phyloP scores from a whole-genome alignment of 1,284 basidiomycete genomes.

The Marasmius sp. region DNA sequence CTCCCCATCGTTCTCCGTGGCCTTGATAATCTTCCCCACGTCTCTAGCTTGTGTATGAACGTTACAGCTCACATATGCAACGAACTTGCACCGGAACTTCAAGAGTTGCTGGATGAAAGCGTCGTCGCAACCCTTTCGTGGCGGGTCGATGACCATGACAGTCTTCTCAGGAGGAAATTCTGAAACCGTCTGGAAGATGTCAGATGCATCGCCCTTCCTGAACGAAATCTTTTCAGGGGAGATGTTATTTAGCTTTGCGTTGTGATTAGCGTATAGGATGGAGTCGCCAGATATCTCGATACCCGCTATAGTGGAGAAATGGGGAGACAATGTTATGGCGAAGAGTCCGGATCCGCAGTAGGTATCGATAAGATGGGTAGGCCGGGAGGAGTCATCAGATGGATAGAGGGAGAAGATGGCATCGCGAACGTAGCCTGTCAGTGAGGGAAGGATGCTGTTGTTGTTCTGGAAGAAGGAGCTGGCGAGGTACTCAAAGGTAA shows the following conservation, averaged over 20 bases:
- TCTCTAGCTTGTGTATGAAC: slow-evolving; percentile 87
- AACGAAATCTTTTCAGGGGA: slow-evolving; percentile 53
- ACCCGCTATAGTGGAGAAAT: slow-evolving; percentile 82
- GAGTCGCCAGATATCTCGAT: slow-evolving; percentile 84
- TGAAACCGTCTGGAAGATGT: slow-evolving; percentile 66
- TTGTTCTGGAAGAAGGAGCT: slow-evolving; percentile 98
- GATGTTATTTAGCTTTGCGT: slow-evolving; percentile 76
- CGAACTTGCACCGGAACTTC: slow-evolving; percentile 63
- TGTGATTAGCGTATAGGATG: slow-evolving; percentile 79
- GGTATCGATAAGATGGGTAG: slow-evolving; percentile 87
- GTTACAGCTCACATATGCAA: slow-evolving; percentile 95
- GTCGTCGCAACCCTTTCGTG: slow-evolving; percentile 87
- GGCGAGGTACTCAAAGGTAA: slow-evolving; percentile 86
- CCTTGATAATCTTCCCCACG: slow-evolving; percentile 67
- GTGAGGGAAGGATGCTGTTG: slow-evolving; percentile 84
- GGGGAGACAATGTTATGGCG: slow-evolving; percentile 81
- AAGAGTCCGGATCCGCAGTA: slow-evolving; percentile 94
- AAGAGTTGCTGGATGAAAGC: slow-evolving; percentile 81
- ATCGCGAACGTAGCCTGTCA: slow-evolving; percentile 81
- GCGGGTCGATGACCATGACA: slow-evolving; percentile 83
- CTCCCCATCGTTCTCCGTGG: slow-evolving; percentile 38
- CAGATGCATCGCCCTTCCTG: slow-evolving; percentile 67
- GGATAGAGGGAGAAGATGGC: slow-evolving; percentile 57
- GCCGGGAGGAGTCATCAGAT: slow-evolving; percentile 24
- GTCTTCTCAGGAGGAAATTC: slow-evolving; percentile 70